Evolutionary conservation across 306 rosid genomes (phyloP).

Genomic region (Vigna trinervia): DNA sequence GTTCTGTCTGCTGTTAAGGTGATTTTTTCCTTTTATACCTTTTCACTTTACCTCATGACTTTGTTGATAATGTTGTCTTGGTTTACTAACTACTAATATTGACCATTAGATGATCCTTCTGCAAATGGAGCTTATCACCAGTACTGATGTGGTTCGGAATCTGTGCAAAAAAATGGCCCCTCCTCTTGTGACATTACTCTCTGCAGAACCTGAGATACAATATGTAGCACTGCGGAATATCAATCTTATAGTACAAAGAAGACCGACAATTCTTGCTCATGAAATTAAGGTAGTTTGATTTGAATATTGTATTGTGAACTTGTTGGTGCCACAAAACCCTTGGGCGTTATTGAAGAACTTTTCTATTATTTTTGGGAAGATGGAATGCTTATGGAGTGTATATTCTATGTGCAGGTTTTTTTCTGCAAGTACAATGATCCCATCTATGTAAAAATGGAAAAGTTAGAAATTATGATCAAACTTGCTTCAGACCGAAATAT

Average conservation of each 20-base stretch:
- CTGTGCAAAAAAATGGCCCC: slow-evolving; percentile 99
- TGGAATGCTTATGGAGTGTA: slow-evolving; percentile 32
- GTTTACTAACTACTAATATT: slow-evolving; percentile 38
- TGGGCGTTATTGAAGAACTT: slow-evolving; percentile 3
- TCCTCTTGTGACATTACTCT: slow-evolving; percentile 90
- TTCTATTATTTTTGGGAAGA: slow-evolving; percentile 25
- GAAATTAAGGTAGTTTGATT: slow-evolving; percentile 79
- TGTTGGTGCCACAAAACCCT: slow-evolving; percentile 22
- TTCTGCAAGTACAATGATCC: slow-evolving; percentile 98
- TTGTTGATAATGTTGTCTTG: slow-evolving; percentile 27
- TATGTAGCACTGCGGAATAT: slow-evolving; percentile 92
- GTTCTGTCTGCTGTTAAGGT: slow-evolving; percentile 98
- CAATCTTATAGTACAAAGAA: slow-evolving; percentile 93
- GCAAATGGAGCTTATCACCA: slow-evolving; percentile 96
- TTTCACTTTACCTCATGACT: slow-evolving; percentile 1
- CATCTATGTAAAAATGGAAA: slow-evolving; percentile 94
- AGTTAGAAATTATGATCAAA: slow-evolving; percentile 93
- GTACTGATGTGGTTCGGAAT: slow-evolving; percentile 92
- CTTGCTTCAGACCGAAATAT: slow-evolving; percentile 92
- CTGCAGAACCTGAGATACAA: slow-evolving; percentile 97
- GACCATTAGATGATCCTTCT: slow-evolving; percentile 87
- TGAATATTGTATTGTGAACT: slow-evolving; percentile 15
- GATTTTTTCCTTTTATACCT: slow-evolving; percentile 32
- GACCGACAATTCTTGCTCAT: slow-evolving; percentile 95
- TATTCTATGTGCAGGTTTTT: slow-evolving; percentile 66